phyloP scores from a whole-genome alignment of 805 yeast genomes.

The Metschnikowia lachancei region DNA sequence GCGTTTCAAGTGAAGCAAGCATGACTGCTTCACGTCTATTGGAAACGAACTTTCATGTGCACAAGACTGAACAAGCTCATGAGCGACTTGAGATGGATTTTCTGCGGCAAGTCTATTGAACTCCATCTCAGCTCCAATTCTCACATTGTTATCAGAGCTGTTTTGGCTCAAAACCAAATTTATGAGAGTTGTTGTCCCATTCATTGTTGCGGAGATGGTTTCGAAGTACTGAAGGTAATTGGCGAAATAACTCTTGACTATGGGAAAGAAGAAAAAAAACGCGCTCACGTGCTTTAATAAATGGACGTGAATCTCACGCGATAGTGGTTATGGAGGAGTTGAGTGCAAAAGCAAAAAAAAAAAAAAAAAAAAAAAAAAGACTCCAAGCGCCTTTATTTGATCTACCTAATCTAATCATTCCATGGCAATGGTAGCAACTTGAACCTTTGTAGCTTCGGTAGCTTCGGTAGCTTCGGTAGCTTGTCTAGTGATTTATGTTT shows the following conservation, averaged over 20 bases:
- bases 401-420: no score
- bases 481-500: no score
- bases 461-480: no score
- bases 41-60: constrained; percentile 23
- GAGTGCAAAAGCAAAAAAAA: no score
- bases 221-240: background rate
- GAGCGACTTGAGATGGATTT: constrained; percentile 50
- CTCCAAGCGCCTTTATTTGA: no score
- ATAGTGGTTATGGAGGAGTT: no score
- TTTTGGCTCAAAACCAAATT: constrained; percentile 28
- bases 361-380: no score
- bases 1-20: constrained; percentile 64
- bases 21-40: constrained; percentile 53
- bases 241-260: background rate
- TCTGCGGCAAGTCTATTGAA: constrained; percentile 42
- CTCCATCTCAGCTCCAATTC: constrained; percentile 52
- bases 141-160: constrained; percentile 48
- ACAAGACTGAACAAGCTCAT: constrained; percentile 44
- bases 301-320: background rate
- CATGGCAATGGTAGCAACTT: no score
- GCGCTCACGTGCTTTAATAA: constrained; percentile 3
- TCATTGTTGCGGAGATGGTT: background rate
- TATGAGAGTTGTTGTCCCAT: background rate
- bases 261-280: background rate
- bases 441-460: no score